Percentiles rank a stretch among this genome's conserved stretches.
Conservation (phyloP, 768 basidiomycete species). For the Termitomyces sp. region DNA sequence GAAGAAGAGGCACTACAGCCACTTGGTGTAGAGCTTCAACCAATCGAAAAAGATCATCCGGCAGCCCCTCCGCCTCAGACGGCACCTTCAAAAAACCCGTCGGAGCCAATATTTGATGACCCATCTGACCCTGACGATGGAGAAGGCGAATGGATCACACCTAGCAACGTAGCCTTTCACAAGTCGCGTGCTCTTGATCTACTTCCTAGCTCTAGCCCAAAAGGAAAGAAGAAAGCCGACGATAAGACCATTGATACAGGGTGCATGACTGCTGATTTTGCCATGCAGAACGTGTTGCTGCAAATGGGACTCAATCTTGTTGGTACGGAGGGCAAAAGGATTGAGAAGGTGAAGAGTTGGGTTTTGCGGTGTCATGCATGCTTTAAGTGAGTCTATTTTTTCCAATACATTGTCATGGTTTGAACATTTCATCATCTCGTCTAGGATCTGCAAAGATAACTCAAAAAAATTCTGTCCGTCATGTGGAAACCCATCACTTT, state of each 20-base stretch:
- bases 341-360: conserved; percentile 91
- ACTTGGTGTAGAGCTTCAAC: conserved; percentile 40
- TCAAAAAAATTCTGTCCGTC: conserved; percentile 97
- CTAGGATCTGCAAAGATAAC: conserved; percentile 90
- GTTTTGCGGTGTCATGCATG: conserved; percentile 96
- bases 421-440: neutral
- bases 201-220: conserved; percentile 49
- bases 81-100: conserved; percentile 8
- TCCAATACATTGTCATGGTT: neutral
- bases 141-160: conserved; percentile 97
- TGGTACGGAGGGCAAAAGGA: conserved; percentile 84
- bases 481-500: conserved; percentile 87
- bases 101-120: conserved; percentile 57
- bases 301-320: conserved; percentile 93
- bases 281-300: conserved; percentile 95
- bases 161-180: conserved; percentile 75
- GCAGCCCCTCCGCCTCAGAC: conserved; percentile 2
- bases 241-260: conserved; percentile 55
- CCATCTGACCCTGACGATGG: conserved; percentile 76
- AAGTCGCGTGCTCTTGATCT: conserved; percentile 85
- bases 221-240: conserved; percentile 29
- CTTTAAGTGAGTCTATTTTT: conserved; percentile 77
- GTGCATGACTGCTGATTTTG: conserved; percentile 98
- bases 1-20: conserved; percentile 28
- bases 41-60: conserved; percentile 20